phyloP scores from a whole-genome alignment of 805 yeast species.

The Nakazawaea wickerhamii region DNA sequence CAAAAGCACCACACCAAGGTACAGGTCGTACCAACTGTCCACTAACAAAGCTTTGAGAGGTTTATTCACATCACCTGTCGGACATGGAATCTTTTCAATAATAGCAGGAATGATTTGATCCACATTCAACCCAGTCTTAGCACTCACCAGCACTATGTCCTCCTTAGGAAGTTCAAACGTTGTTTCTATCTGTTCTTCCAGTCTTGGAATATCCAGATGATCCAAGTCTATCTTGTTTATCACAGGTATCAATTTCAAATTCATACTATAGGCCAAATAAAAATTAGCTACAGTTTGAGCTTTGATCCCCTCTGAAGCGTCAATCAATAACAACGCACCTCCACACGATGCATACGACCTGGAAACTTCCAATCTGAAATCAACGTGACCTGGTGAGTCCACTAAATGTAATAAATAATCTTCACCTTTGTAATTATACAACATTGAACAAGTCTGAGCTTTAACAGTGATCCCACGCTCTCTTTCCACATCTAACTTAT shows the following conservation, averaged over 20 bases:
- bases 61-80: slow-evolving; percentile 45
- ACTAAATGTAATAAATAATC: slow-evolving; percentile 87
- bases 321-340: slow-evolving; percentile 85
- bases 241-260: slow-evolving; percentile 76
- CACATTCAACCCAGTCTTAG: slow-evolving; percentile 84
- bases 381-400: slow-evolving; percentile 98
- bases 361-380: slow-evolving; percentile 88
- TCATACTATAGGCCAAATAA: slow-evolving; percentile 82
- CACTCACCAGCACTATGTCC: slow-evolving; percentile 81
- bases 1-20: slow-evolving; percentile 83
- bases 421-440: slow-evolving; percentile 58
- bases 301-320: slow-evolving; percentile 94
- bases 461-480: slow-evolving; percentile 96
- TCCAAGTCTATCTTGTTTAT: slow-evolving; percentile 89
- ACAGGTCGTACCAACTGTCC: slow-evolving; percentile 97
- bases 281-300: slow-evolving; percentile 99
- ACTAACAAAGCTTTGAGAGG: slow-evolving; percentile 76
- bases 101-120: slow-evolving; percentile 76
- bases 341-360: slow-evolving; percentile 95
- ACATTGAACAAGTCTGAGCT: slow-evolving; percentile 95
- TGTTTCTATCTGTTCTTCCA: slow-evolving; percentile 78
- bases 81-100: slow-evolving; percentile 76
- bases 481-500: slow-evolving; percentile 87
- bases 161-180: slow-evolving; percentile 75
- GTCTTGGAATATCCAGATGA: slow-evolving; percentile 75